Evolutionary conservation across 2,329 filamentous ascomycete genomes (phyloP).

Genomic region (Metarhizium robertsii): DNA sequence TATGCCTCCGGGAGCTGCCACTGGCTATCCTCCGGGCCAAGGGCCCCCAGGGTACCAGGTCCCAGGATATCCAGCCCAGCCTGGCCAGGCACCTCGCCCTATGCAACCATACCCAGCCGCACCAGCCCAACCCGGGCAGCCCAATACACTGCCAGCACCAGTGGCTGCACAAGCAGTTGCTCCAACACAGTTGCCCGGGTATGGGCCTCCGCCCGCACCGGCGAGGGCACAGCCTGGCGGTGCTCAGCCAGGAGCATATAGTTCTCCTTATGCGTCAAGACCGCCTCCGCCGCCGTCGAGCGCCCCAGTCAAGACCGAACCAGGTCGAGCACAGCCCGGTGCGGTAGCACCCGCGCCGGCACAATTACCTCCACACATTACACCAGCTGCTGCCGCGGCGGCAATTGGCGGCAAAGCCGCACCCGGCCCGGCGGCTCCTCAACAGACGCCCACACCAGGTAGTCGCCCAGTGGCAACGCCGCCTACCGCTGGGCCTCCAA

Average conservation of each 20-base stretch:
- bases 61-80: conserved; percentile 22
- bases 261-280: conserved; percentile 27
- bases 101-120: conserved; percentile 17
- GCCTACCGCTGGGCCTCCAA: conserved; percentile 15
- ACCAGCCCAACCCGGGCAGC: conserved; percentile 11
- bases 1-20: conserved; percentile 20
- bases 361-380: conserved; percentile 10
- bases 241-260: conserved; percentile 24
- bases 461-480: conserved; percentile 17
- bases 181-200: conserved; percentile 24
- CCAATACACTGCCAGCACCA: conserved; percentile 8
- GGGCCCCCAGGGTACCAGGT: conserved; percentile 24
- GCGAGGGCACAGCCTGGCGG: conserved; percentile 22
- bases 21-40: conserved; percentile 23
- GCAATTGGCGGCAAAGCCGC: conserved; percentile 1
- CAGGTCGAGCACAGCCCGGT: conserved; percentile 12
- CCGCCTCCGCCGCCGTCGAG: conserved; percentile 21
- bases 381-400: conserved; percentile 4
- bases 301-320: conserved; percentile 19
- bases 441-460: conserved; percentile 9
- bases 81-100: conserved; percentile 18
- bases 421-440: conserved; percentile 9
- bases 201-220: conserved; percentile 26
- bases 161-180: conserved; percentile 20
- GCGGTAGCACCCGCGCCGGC: conserved; percentile 1